These are phyloP conservation scores for Saccharomyces hybrid DNA, from an alignment of 1,139 yeast species.

Conservation along the genomic window DNA sequence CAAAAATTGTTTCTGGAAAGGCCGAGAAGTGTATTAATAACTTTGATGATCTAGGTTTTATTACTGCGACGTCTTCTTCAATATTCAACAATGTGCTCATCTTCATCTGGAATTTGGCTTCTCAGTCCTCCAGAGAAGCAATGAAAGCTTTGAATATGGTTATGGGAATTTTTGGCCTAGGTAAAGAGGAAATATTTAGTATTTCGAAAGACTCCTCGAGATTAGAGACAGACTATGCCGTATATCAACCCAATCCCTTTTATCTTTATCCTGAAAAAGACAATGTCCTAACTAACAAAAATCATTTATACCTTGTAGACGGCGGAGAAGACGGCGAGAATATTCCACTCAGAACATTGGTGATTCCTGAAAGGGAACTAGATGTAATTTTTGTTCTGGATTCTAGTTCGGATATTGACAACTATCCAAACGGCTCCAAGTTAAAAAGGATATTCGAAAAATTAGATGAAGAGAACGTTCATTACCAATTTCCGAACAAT, in stretches of 20 bases:
- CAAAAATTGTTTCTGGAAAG: constrained; percentile 36
- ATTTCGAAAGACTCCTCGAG: background rate
- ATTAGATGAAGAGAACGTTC: constrained; percentile 16
- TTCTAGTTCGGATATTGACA: constrained; percentile 49
- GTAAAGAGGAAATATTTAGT: background rate
- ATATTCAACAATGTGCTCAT: constrained; percentile 51
- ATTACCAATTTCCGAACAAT: constrained; percentile 17
- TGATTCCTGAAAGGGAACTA: constrained; percentile 43
- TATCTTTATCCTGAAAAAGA: constrained; percentile 30
- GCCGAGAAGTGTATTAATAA: constrained; percentile 42
- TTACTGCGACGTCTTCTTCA: constrained; percentile 67
- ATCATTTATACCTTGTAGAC: constrained; percentile 44
- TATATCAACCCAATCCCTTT: constrained; percentile 73
- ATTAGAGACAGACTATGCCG: constrained; percentile 50
- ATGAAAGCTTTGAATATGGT: constrained; percentile 39
- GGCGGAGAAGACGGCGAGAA: constrained; percentile 64
- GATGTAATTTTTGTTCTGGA: constrained; percentile 58
- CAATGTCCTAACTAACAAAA: constrained; percentile 18
- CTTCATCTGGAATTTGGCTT: constrained; percentile 39
- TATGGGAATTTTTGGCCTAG: constrained; percentile 43
- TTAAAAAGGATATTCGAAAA: constrained; percentile 32
- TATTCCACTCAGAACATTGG: constrained; percentile 53
- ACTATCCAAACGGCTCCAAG: constrained; percentile 64
- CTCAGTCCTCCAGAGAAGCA: constrained; percentile 36
- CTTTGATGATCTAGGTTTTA: constrained; percentile 66